Evolutionary conservation across 768 basidiomycete species (phyloP).

Genomic region (Calocybe indica): DNA sequence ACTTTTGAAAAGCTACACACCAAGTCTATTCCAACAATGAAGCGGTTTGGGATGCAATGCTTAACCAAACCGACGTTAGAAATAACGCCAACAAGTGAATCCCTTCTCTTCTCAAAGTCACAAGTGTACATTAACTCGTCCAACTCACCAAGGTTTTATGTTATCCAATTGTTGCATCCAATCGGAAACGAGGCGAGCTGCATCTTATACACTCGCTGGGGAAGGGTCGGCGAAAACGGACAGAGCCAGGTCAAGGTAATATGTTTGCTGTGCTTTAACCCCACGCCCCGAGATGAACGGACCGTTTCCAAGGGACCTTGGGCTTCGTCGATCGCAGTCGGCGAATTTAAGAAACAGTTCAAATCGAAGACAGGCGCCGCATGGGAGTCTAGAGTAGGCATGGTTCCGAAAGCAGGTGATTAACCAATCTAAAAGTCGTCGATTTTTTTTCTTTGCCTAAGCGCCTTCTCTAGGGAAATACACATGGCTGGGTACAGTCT

Average conservation of each 20-base stretch:
- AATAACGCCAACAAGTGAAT: slow-evolving; percentile 52
- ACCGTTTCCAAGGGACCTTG: slow-evolving; percentile 41
- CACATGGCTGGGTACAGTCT: slow-evolving; percentile 43
- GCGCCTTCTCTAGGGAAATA: slow-evolving; percentile 44
- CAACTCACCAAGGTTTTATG: slow-evolving; percentile 40
- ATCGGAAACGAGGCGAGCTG: slow-evolving; percentile 29
- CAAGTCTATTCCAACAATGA: slow-evolving; percentile 40
- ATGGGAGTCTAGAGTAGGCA: slow-evolving; percentile 47
- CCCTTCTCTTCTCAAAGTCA: slow-evolving; percentile 2
- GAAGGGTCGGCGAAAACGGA: slow-evolving; percentile 56
- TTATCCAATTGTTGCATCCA: slow-evolving; percentile 50
- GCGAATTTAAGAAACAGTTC: slow-evolving; percentile 59
- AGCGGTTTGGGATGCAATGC: slow-evolving; percentile 52
- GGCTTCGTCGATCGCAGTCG: slow-evolving; percentile 27
- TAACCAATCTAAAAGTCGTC: no score
- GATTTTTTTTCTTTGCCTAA: neutral
- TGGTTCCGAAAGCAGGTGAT: slow-evolving; percentile 44
- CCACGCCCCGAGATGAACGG: neutral
- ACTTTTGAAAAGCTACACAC: slow-evolving; percentile 34
- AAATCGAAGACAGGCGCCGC: slow-evolving; percentile 41
- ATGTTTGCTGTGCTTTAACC: neutral
- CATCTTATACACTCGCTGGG: slow-evolving; percentile 50
- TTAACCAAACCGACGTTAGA: slow-evolving; percentile 54
- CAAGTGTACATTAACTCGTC: neutral
- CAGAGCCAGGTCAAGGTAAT: slow-evolving; percentile 41